Base-by-base conservation (phyloP, 1,139 yeast genomes). In the Hanseniaspora sp. region DNA sequence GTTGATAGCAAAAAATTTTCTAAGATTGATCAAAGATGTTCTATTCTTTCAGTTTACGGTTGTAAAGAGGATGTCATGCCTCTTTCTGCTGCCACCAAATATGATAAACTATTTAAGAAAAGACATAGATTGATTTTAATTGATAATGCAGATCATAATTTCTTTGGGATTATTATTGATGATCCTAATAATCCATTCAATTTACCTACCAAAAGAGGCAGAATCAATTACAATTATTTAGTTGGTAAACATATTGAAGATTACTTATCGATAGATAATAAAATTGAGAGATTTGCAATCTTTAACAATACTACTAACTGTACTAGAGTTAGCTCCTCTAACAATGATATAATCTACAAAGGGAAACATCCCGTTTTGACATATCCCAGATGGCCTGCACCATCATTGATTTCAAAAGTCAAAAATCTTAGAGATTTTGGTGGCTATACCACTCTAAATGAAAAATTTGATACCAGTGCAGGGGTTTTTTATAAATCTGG, bases 351-450 rank as follows among this genome's bases (percentile, higher is more conserved):
- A 18, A 5, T 41, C 7, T 23, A 29, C 13, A 70, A 86, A 54
- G 82, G 86, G 83, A 79, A 79, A 59, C 57, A 67, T 1, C 74
- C 83, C 12, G 53, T 42, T 2, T 29, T 41, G 41, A 42, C 46
- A 2, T 48, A 48, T 29, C 46, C 42, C 1, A 44, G 86, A 80
- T 39, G 92, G 94, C 62, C 63, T 5, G 58, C 62, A 29, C 62
- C 64, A 7, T 55, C 56, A 47, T 52, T 54, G 1, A 59, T 57
- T 34, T 62, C 64, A 1, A 57, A 58, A 0, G 77, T 85, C 12
- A 67, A 74, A 53, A 86, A 87, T 62, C 82, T 86, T 62, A 74
- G 96, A 59, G 95, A 86, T 62, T 66, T 82, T 56, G 96, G 95
- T 0, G 95, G 95, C 4, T 86, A 84, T 79, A 70, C 69, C 56